Conservation (phyloP, 768 basidiomycete species). For the Kwoniella heveanensis region DNA sequence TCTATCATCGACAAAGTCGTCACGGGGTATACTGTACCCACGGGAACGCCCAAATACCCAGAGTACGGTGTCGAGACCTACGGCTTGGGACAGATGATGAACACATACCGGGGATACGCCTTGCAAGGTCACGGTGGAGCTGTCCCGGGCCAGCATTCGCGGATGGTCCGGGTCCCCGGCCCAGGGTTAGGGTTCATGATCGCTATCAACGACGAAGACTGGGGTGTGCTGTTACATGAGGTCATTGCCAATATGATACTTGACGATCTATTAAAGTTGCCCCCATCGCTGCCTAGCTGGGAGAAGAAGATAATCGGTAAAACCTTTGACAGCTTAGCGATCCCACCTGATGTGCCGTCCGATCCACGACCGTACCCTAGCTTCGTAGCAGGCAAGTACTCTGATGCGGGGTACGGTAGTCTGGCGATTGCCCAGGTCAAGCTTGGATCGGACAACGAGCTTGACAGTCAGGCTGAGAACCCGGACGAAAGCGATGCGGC, state of each 20-base stretch:
- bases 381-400: slow-evolving; percentile 11
- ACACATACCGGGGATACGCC: slow-evolving; percentile 38
- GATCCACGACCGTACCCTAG: slow-evolving; percentile 4
- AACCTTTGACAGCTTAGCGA: background rate
- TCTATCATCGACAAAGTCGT: slow-evolving; percentile 16
- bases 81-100: slow-evolving; percentile 39
- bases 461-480: no score
- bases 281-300: background rate
- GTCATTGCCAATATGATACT: slow-evolving; percentile 19
- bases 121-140: slow-evolving; percentile 38
- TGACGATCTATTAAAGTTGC: slow-evolving; percentile 26
- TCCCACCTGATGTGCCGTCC: background rate
- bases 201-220: slow-evolving; percentile 37
- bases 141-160: slow-evolving; percentile 41
- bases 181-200: slow-evolving; percentile 38
- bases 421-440: slow-evolving; percentile 16
- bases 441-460: background rate
- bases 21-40: slow-evolving; percentile 4
- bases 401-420: slow-evolving; percentile 19
- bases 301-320: slow-evolving; percentile 15
- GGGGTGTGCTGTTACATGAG: slow-evolving; percentile 5
- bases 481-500: no score
- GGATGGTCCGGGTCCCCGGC: slow-evolving; percentile 38
- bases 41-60: slow-evolving; percentile 2
- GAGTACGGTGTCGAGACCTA: slow-evolving; percentile 30